Evolutionary conservation across 805 yeast species (phyloP).

Genomic region (Spathaspora boniae): DNA sequence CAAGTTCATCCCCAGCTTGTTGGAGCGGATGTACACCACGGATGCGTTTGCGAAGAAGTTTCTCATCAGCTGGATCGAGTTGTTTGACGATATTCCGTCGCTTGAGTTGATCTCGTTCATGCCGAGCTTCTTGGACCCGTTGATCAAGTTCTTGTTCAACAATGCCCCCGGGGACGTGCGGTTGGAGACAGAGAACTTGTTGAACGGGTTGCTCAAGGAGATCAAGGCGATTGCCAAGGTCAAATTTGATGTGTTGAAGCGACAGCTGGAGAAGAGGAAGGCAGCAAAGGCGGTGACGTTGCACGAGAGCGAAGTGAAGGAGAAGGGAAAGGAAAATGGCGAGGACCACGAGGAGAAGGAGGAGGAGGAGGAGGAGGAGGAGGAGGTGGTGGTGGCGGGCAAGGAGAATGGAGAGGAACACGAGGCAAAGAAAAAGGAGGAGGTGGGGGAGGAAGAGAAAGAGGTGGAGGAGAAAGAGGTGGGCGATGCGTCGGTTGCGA

Average conservation of each 20-base stretch:
- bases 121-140: conserved; percentile 85
- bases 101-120: conserved; percentile 81
- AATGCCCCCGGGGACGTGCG: conserved; percentile 85
- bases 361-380: conserved; percentile 3
- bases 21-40: conserved; percentile 86
- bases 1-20: conserved; percentile 84
- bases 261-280: conserved; percentile 12
- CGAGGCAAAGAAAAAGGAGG: neutral
- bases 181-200: conserved; percentile 73
- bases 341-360: neutral
- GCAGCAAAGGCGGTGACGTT: conserved; percentile 19
- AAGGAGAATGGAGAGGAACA: conserved; percentile 1
- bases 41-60: conserved; percentile 93
- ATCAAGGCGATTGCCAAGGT: conserved; percentile 73
- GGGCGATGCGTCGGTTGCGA: neutral
- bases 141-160: conserved; percentile 68
- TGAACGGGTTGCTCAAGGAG: conserved; percentile 75
- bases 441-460: conserved; percentile 4
- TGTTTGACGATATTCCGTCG: conserved; percentile 91
- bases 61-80: conserved; percentile 87
- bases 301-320: conserved; percentile 6
- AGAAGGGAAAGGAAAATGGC: neutral
- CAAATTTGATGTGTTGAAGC: conserved; percentile 45
- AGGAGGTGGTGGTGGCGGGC: too few relatives aligned
- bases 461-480: conserved; percentile 4